phyloP scores from a whole-genome alignment of 148 eudicot species.

The Polygonum maritimum region DNA sequence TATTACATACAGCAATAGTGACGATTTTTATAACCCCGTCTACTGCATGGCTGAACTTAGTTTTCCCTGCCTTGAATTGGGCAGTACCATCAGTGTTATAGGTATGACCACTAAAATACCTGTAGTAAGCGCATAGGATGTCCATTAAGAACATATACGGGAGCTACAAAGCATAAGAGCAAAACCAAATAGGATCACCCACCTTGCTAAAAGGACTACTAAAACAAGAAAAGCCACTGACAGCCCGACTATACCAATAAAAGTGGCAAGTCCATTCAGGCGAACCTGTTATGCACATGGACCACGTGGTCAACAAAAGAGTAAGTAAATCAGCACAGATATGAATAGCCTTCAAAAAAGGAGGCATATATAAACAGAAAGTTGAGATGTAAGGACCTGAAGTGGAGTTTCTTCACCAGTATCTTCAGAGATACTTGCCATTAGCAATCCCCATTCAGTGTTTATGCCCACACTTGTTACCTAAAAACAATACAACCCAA shows the following conservation, averaged over 20 bases:
- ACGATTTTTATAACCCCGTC: slow-evolving; percentile 80
- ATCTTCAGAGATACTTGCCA: slow-evolving; percentile 98
- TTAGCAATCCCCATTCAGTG: slow-evolving; percentile 97
- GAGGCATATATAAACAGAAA: background rate
- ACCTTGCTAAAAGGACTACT: slow-evolving; percentile 65
- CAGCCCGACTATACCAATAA: slow-evolving; percentile 79
- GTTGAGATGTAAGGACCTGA: slow-evolving; percentile 41
- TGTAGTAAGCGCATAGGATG: slow-evolving; percentile 14
- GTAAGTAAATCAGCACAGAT: slow-evolving; percentile 5
- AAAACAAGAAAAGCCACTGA: slow-evolving; percentile 66
- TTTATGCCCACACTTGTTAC: slow-evolving; percentile 91
- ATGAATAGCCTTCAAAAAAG: background rate
- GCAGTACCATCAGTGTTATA: slow-evolving; percentile 28
- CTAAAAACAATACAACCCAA: slow-evolving; percentile 25
- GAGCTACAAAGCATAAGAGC: background rate
- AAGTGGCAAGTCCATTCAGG: slow-evolving; percentile 87
- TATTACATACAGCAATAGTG: slow-evolving; percentile 74
- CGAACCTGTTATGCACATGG: slow-evolving; percentile 49
- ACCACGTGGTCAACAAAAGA: background rate
- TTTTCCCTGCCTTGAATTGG: slow-evolving; percentile 56
- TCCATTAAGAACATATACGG: background rate
- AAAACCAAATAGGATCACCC: slow-evolving; percentile 5
- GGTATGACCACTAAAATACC: slow-evolving; percentile 75
- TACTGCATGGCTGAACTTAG: slow-evolving; percentile 47
- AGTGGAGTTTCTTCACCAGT: slow-evolving; percentile 98